A percentile compares a stretch with the other conserved stretches of the same genome.
phyloP scores from a whole-genome alignment of 2,329 filamentous ascomycete genomes.

The Orbilia quercus region DNA sequence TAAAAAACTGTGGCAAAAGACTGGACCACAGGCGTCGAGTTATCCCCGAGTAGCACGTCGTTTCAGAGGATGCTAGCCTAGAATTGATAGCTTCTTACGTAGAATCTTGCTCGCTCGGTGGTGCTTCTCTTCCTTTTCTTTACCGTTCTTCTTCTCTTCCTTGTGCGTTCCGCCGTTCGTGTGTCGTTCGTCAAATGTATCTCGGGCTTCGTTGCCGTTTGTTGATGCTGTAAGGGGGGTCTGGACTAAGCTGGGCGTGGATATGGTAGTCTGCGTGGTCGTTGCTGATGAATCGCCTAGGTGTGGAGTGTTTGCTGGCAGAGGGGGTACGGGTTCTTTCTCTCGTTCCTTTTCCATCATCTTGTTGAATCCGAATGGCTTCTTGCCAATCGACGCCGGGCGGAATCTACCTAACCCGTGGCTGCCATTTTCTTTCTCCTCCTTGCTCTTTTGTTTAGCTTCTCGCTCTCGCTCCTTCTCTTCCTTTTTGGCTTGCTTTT shows the following conservation, averaged over 20 bases:
- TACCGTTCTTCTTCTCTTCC: conserved; percentile 40
- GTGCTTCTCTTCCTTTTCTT: conserved; percentile 47
- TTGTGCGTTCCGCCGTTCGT: conserved; percentile 23
- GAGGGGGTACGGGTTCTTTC: conserved; percentile 45
- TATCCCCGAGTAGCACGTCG: conserved; percentile 4
- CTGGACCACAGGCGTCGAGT: background rate
- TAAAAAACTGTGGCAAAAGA: background rate
- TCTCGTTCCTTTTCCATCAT: conserved; percentile 49
- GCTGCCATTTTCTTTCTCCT: conserved; percentile 51
- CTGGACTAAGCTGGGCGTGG: conserved; percentile 33
- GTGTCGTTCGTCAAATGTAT: conserved; percentile 40
- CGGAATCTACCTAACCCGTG: conserved; percentile 52
- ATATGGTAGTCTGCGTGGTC: conserved; percentile 41
- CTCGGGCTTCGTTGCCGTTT: conserved; percentile 23
- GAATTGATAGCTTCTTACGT: conserved; percentile 55
- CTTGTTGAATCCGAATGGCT: conserved; percentile 51
- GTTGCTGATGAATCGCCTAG: conserved; percentile 51
- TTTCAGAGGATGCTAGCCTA: conserved; percentile 41
- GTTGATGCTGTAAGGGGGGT: conserved; percentile 19
- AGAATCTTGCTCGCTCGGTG: conserved; percentile 53
- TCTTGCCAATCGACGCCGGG: conserved; percentile 50
- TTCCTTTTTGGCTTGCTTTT: conserved; percentile 55
- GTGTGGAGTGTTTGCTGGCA: conserved; percentile 38
- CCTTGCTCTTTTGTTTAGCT: conserved; percentile 41
- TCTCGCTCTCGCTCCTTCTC: conserved; percentile 43